phyloP scores from a whole-genome alignment of 1,284 basidiomycete genomes.

The Gomphus bonarii region DNA sequence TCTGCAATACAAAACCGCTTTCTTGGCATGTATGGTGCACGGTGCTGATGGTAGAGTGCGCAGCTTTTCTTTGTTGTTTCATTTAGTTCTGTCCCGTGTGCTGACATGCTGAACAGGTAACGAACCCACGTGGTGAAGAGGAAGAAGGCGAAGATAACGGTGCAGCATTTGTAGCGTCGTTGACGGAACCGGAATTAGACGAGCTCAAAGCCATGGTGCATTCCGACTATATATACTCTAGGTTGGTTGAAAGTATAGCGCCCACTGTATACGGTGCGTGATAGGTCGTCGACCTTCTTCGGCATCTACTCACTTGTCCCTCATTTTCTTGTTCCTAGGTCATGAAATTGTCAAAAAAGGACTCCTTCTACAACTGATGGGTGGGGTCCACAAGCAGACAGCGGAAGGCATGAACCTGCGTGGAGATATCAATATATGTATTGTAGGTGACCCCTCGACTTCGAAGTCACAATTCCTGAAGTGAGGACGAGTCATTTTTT shows the following conservation, averaged over 20 bases:
- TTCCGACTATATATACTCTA: conserved; percentile 87
- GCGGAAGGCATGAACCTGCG: conserved; percentile 93
- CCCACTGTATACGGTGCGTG: conserved; percentile 81
- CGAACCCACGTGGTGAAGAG: conserved; percentile 81
- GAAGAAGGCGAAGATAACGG: conserved; percentile 69
- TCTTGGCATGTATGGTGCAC: conserved; percentile 96
- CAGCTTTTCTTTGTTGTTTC: background rate
- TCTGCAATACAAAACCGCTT: conserved; percentile 97
- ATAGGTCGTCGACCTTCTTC: conserved; percentile 15
- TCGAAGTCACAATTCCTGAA: conserved; percentile 99
- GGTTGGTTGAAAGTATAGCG: conserved; percentile 90
- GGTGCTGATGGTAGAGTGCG: conserved; percentile 75
- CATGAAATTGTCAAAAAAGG: conserved; percentile 99
- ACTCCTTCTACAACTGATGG: conserved; percentile 94
- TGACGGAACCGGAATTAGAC: conserved; percentile 92
- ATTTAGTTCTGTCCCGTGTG: background rate
- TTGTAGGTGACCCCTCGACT: conserved; percentile 95
- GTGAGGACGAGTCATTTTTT: conserved; percentile 35
- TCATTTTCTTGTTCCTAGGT: conserved; percentile 20
- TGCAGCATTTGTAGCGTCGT: conserved; percentile 74
- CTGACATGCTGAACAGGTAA: conserved; percentile 36
- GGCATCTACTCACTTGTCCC: background rate
- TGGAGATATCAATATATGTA: conserved; percentile 98
- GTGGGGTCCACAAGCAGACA: conserved; percentile 98
- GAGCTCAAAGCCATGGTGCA: conserved; percentile 93